A percentile compares a stretch with the other conserved stretches of the same genome.
phyloP scores from a whole-genome alignment of 108 stramenopile genomes.

The Fragilariopsis cylindrus region DNA sequence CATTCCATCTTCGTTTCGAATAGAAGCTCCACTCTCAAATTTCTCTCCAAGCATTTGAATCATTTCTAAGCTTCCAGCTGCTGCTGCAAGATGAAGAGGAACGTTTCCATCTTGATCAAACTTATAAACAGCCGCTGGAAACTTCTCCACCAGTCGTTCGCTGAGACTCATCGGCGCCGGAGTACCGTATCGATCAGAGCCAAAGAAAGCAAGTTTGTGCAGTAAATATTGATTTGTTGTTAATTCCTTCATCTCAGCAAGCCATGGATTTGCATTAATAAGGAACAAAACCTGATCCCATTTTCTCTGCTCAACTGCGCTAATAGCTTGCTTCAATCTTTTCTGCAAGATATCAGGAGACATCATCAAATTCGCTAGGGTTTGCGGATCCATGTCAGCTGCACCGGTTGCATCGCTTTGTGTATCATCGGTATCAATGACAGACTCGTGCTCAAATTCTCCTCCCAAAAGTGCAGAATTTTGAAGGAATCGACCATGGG shows the following conservation, averaged over 20 bases:
- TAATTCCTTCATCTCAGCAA: slow-evolving; percentile 87
- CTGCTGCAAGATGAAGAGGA: slow-evolving; percentile 83
- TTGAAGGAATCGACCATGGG: slow-evolving; percentile 17
- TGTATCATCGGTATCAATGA: slow-evolving; percentile 81
- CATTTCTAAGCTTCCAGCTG: slow-evolving; percentile 75
- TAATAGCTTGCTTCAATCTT: slow-evolving; percentile 75
- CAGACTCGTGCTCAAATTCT: slow-evolving; percentile 29
- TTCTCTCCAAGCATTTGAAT: slow-evolving; percentile 66
- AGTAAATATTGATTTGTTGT: slow-evolving; percentile 79
- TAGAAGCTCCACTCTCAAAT: slow-evolving; percentile 81
- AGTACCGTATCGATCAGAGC: slow-evolving; percentile 36
- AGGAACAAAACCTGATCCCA: slow-evolving; percentile 82
- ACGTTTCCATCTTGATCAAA: slow-evolving; percentile 86
- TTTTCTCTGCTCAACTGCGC: slow-evolving; percentile 68
- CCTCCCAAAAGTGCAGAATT: slow-evolving; percentile 22
- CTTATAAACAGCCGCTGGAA: slow-evolving; percentile 73
- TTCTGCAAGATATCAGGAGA: slow-evolving; percentile 81
- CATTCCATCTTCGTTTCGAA: slow-evolving; percentile 86
- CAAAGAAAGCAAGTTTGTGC: slow-evolving; percentile 77
- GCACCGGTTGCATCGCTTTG: slow-evolving; percentile 49
- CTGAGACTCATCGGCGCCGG: slow-evolving; percentile 58
- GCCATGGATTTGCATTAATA: slow-evolving; percentile 79
- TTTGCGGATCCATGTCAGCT: slow-evolving; percentile 33
- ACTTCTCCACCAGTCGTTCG: slow-evolving; percentile 54
- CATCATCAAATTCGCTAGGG: slow-evolving; percentile 57